Base-by-base conservation (phyloP, 176 grass and related monocot species). In the Paspalum notatum region DNA sequence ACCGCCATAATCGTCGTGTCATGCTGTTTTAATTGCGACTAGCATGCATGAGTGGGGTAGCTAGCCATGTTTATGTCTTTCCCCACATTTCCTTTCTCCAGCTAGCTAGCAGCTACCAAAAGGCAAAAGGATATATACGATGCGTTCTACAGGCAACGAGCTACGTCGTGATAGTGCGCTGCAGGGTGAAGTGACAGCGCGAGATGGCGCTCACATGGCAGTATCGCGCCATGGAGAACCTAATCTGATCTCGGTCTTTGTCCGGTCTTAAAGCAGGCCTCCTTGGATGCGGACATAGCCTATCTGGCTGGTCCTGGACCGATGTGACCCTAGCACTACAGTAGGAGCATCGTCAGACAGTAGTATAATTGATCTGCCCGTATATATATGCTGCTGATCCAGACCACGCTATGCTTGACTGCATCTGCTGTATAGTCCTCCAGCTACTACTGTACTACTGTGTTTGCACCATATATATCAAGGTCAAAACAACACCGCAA, bases 181-280 rank as follows among this genome's bases (percentile, higher is more conserved):
- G 11, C 21, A n/a, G 57, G 20, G 13, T 4, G 58, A 49, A 32
- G 54, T 63, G 77, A 81, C 82, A 81, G 45, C 12, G 47, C 41
- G 82, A 71, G 55, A 77, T 85, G 72, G 78, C 62, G 13, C 72
- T 56, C 87, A 85, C 87, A 89, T 89, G 87, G 71, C 80, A 85
- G 44, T 71, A 85, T 89, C 82, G 24, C 77, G 25, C n/a, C n/a
- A 8, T 0, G 69, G 71, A 56, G 76, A 76, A 85, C 82, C 76
- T 77, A 85, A 82, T 85, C 64, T 41, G 82, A 89, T 89, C 82
- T 85, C 46, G 62, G 76, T 65, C 82, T 63, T 89, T 89, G 87
- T 80, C 87, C 74, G 54, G 15, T 76, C 64, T 40, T 81, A 47
- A 81, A 81, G 15, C 54, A 42, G 77, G 53, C 82, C 63, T 64